Evolutionary conservation across 805 yeast genomes (phyloP), one percentile per base, ranked within the genome.

Genomic region (Scheffersomyces spartinae): DNA sequence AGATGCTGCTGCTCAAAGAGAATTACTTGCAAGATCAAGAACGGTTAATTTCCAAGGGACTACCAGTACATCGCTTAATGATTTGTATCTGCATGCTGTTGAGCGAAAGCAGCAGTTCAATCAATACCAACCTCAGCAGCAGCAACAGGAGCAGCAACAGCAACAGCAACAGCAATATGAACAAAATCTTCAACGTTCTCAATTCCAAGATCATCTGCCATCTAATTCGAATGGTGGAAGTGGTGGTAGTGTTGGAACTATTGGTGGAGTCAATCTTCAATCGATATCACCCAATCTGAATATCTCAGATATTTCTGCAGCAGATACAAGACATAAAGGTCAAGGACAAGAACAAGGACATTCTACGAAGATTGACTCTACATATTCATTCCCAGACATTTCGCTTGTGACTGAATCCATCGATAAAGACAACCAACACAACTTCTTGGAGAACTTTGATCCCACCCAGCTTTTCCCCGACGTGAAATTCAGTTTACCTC

Each of bases 381-480:
- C 47, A 8, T 45, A 45, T 18, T 54, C 63, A 7, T 58, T 76
- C 31, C 65, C 68, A 16, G 69, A 64, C 18, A 72, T 74, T 49
- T 57, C 74, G 10, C 60, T 73, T 24, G 65, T 72, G 26, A 68
- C 77, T 6, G 63, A 63, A 29, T 63, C 56, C 31, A 52, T 69
- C 30, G 60, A 78, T 12, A 56, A 66, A 17, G 56, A 59, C 21
- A 38, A 64, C 13, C 48, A 43, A 14, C 52, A 42, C 29, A 54
- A 53, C 15, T 64, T 64, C 38, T 52, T 58, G 28, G 71, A 64
- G 26, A 64, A 65, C 33, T 70, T 70, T 45, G 71, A 69, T 41
- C 75, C 75, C 10, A 58, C 71, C 9, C 74, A 68, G 33, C 55
- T 70, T 34, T 70, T 70, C 36, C 75, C 75, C 4, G 52, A 43